Base-by-base conservation (phyloP, 768 basidiomycete genomes). In the Hygrocybe punicea region DNA sequence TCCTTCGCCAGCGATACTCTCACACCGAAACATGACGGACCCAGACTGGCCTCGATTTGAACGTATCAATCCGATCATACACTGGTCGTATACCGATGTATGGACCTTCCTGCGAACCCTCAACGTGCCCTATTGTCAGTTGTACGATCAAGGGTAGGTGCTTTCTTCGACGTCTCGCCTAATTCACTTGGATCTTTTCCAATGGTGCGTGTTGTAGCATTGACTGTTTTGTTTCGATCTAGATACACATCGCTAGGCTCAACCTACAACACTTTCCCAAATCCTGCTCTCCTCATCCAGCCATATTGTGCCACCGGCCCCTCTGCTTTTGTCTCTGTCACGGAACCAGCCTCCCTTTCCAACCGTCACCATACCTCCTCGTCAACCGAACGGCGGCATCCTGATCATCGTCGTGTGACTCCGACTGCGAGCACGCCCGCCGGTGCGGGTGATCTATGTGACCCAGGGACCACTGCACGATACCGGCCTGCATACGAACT, bases 161-260 rank as follows among this genome's bases (percentile, higher is more conserved):
- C n/a, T n/a, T n/a, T n/a, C n/a, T n/a, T n/a, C 21, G 17, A 47
- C 17, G 6, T 23, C 45, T 11, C 21, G 5, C 21, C 45, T 23
- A 23, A 11, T 23, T 29, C 29, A 29, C 29, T 29, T 70, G 10
- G 51, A 51, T 10, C 51, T 50, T 17, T 63, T 39, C 36, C 55
- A 46, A 58, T 53, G 21, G 10, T 44, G 25, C 48, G 33, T 25
- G 8, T 14, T 23, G 11, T n/a, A 6, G 13, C 25, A 19, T 49
- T 24, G 13, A 37, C 3, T 50, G 3, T 40, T 21, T 53, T 58
- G 37, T 25, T n/a, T 29, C n/a, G 19, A 11, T 33, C 45, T 60
- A 96, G 94, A n/a, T 99, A 96, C 71, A 99, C 97, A 2, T 98
- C 96, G 4, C 83, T 99, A 17, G 96, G 97, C 16, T 97, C 95